Percentiles rank a stretch among this genome's conserved stretches.
Evolutionary conservation across 305 asterid species (phyloP).

Genomic region (Petunia hybrid): DNA sequence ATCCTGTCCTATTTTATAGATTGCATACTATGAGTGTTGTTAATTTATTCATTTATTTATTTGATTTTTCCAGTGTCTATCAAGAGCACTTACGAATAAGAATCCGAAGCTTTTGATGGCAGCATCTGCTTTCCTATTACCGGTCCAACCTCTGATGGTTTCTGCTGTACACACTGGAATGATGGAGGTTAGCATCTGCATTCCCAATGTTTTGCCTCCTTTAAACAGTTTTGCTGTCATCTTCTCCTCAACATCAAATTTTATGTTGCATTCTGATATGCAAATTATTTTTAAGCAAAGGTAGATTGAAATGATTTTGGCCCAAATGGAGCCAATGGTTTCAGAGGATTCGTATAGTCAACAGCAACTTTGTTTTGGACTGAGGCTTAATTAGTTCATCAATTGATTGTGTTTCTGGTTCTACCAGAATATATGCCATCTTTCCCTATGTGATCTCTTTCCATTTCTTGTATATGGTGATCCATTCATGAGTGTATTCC

Average conservation of each 20-base stretch:
- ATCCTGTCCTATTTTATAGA: too few species aligned
- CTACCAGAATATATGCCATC: background rate
- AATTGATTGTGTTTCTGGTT: too few species aligned
- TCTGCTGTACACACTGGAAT: constrained; percentile 87
- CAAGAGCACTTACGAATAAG: constrained; percentile 80
- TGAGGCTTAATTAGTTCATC: too few species aligned
- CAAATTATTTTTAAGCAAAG: too few species aligned
- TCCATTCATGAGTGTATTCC: too few species aligned
- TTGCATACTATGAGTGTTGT: too few species aligned
- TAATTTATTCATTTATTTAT: too few species aligned
- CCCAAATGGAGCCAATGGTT: background rate
- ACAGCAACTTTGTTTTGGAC: too few species aligned
- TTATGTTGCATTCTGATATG: background rate
- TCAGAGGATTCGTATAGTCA: background rate
- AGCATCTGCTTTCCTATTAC: constrained; percentile 72
- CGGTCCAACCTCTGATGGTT: constrained; percentile 87
- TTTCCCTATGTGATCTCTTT: background rate
- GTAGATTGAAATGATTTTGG: too few species aligned
- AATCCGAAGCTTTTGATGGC: constrained; percentile 81
- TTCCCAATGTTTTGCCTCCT: background rate
- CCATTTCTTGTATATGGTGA: too few species aligned
- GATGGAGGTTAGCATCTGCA: constrained; percentile 71
- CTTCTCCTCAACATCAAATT: background rate
- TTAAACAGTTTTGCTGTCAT: background rate
- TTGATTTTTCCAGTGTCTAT: constrained; percentile 63